A percentile compares a stretch with the other conserved stretches of the same genome.
Conservation (phyloP, 495 filamentous ascomycete genomes). For the Aspergillus sparsus region DNA sequence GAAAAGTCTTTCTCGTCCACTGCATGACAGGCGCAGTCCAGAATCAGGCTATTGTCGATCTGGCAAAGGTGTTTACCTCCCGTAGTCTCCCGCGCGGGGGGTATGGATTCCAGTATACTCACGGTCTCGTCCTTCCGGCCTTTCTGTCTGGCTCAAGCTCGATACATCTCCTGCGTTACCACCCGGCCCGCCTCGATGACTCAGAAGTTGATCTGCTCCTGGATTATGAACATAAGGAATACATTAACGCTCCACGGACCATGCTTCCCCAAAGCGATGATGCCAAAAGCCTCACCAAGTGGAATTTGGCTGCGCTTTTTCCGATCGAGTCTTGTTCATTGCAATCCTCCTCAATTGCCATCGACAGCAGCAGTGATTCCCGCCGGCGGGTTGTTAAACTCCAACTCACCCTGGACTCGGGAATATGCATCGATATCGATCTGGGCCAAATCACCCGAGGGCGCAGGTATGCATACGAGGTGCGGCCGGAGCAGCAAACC, state of each 20-base stretch:
- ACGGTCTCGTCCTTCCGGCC: constrained; percentile 7
- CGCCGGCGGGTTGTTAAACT: constrained; percentile 5
- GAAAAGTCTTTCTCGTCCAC: constrained; percentile 11
- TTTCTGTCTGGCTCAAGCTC: constrained; percentile 10
- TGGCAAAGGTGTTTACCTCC: constrained; percentile 10
- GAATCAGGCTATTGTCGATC: constrained; percentile 12
- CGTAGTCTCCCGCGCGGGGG: constrained; percentile 8
- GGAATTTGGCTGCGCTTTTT: constrained; percentile 6
- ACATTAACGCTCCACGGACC: constrained; percentile 4
- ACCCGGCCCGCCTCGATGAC: constrained; percentile 10
- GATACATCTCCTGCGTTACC: constrained; percentile 11
- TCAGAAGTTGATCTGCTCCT: constrained; percentile 4
- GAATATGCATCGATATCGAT: constrained; percentile 8
- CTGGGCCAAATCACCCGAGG: constrained; percentile 9
- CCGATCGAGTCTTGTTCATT: constrained; percentile 8
- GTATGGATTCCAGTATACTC: constrained; percentile 11
- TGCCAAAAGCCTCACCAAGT: constrained; percentile 8
- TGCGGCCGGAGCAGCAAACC: not conserved
- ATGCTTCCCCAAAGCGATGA: constrained; percentile 4
- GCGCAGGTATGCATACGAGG: constrained; percentile 7
- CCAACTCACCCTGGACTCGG: constrained; percentile 12
- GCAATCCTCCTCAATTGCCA: constrained; percentile 10
- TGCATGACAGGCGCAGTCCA: constrained; percentile 11
- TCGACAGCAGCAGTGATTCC: constrained; percentile 6
- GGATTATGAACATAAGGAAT: constrained; percentile 13